Percentiles rank a stretch among this genome's conserved stretches.
Evolutionary conservation across 2,329 filamentous ascomycete genomes (phyloP).

Genomic region (Neopestalotiopsis sp.): DNA sequence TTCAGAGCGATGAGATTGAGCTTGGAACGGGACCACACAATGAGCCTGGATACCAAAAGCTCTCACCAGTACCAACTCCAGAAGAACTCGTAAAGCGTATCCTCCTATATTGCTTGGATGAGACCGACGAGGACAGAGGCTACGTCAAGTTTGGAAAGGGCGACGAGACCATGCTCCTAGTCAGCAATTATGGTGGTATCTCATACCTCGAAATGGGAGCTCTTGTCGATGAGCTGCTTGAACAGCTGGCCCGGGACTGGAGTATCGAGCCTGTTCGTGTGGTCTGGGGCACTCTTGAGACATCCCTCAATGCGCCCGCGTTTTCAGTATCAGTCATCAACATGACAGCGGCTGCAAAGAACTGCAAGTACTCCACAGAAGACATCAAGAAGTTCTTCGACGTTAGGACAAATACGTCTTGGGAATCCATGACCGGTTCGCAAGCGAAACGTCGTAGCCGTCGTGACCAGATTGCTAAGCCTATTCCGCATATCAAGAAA

Average conservation of each 20-base stretch:
- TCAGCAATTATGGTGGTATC: constrained; percentile 66
- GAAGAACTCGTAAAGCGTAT: constrained; percentile 60
- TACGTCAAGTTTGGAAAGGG: constrained; percentile 52
- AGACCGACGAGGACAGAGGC: constrained; percentile 53
- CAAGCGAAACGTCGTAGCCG: constrained; percentile 44
- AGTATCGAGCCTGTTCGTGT: constrained; percentile 58
- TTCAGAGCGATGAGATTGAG: constrained; percentile 59
- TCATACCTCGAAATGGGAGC: constrained; percentile 62
- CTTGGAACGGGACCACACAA: constrained; percentile 73
- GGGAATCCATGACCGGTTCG: constrained; percentile 56
- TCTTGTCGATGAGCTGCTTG: constrained; percentile 56
- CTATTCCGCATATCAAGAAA: constrained; percentile 40
- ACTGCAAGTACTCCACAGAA: constrained; percentile 49
- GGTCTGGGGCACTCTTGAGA: constrained; percentile 69
- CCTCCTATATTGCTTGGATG: constrained; percentile 64
- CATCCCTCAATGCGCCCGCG: constrained; percentile 72
- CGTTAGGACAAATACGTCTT: constrained; percentile 61
- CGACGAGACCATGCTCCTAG: constrained; percentile 57
- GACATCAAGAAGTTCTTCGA: constrained; percentile 71
- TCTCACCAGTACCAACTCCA: constrained; percentile 56
- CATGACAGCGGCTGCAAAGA: constrained; percentile 51
- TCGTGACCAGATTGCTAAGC: constrained; percentile 47
- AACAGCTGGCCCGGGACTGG: constrained; percentile 53
- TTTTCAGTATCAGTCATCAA: constrained; percentile 73
- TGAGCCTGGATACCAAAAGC: constrained; percentile 64